Conservation (phyloP, 345 rosid genomes). For the Sisymbrium altissimum region DNA sequence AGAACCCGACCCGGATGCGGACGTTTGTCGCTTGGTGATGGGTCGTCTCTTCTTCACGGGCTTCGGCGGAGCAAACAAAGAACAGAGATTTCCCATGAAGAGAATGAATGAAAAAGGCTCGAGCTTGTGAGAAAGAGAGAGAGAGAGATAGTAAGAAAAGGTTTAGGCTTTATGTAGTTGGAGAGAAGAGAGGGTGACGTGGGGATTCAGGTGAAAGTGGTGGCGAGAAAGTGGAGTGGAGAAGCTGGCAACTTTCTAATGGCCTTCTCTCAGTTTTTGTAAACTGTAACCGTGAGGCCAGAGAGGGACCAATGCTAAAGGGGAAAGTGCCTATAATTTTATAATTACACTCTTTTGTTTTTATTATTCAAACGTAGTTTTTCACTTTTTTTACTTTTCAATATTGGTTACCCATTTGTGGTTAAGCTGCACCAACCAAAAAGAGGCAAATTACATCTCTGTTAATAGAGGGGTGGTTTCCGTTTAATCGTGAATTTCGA, state of each 20-base stretch:
- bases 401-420: not conserved
- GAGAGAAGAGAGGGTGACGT: conserved; percentile 11
- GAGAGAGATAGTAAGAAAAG: conserved; percentile 1
- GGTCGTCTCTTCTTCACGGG: conserved; percentile 46
- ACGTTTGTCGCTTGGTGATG: conserved; percentile 36
- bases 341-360: not conserved
- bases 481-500: no score
- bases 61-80: conserved; percentile 48
- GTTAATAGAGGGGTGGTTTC: no score
- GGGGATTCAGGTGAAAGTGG: conserved; percentile 30
- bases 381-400: not conserved
- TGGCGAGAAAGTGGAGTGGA: conserved; percentile 28
- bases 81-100: conserved; percentile 63
- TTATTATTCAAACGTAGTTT: not conserved
- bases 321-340: not conserved
- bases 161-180: conserved; percentile 16
- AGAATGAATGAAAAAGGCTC: not conserved
- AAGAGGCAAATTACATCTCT: not conserved
- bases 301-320: not conserved
- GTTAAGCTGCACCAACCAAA: not conserved
- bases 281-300: conserved; percentile 4
- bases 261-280: conserved; percentile 13
- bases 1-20: conserved; percentile 28
- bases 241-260: conserved; percentile 29
- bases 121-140: conserved; percentile 1